Evolutionary conservation across 768 basidiomycete genomes (phyloP), one percentile per base, ranked within the genome.

Genomic region (Ephemerocybe angulata): DNA sequence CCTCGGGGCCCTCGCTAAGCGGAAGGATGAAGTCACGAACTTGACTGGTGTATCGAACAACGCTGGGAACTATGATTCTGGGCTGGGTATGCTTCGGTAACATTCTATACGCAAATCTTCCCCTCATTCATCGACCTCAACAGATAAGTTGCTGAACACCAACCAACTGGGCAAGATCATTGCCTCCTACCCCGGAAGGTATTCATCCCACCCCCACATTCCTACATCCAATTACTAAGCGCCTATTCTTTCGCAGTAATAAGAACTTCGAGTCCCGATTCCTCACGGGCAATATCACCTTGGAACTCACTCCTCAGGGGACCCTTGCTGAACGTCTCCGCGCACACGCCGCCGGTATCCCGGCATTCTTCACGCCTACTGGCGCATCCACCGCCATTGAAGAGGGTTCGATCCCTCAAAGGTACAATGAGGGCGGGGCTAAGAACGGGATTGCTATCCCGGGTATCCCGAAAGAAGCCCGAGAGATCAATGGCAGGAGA

Each of bases 351-450:
- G 89, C 91, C 11, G 93, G 93, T 49, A 92, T 93, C 56, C 93
- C 93, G 17, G 92, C 88, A n/a, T 93, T 97, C 76, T 95, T 77
- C 71, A 96, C 91, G 4, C 93, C 93, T 15, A 93, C 93, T 0
- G 93, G 94, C 15, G 90, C 90, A 7, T 81, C 81, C 21, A 94
- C 92, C 19, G 90, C 90, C 2, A 82, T 93, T 2, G 89, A 94
- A 68, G 73, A 84, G 44, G 92, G 92, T 1, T 69, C 79, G 3
- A 90, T 94, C 62, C 88, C 92, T 25, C 79, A 87, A 60, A 80
- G 86, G 22, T 93, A 91, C 69, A 86, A 88, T 48, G 76, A 81
- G 22, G 89, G 88, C 19, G 90, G 90, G n/a, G 77, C 84, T 52
- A 72, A 77, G 21, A 79, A 81, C 4, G 88, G 90, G 33, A 76